A percentile compares a stretch with the other conserved stretches of the same genome.
Conservation (phyloP, 306 rosid genomes). For the Quercus parvula region DNA sequence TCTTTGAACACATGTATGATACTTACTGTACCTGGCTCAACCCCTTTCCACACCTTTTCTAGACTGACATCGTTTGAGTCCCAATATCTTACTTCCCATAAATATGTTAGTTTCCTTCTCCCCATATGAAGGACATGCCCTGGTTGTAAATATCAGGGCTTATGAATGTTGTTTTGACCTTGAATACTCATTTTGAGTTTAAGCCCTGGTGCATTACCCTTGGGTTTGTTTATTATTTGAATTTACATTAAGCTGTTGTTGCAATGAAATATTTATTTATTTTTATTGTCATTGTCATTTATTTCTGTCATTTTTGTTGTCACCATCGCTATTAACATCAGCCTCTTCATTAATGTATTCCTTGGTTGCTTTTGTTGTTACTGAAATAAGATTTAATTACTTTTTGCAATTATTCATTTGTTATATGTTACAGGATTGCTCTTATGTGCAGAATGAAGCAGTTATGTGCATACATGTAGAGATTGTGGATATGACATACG, state of each 20-base stretch:
- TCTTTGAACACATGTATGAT: background rate
- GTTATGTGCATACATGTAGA: background rate
- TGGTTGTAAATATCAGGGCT: background rate
- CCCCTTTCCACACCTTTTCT: background rate
- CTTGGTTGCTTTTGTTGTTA: background rate
- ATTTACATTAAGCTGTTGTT: background rate
- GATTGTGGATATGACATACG: background rate
- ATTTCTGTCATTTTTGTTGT: background rate
- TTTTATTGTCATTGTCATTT: too few species aligned
- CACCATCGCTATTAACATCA: background rate
- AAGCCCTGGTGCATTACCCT: background rate
- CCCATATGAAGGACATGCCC: background rate
- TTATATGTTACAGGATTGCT: background rate
- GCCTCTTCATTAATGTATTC: background rate
- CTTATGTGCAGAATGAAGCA: background rate
- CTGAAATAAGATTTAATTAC: background rate
- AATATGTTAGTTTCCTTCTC: background rate
- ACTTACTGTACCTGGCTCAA: background rate
- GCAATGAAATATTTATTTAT: too few species aligned
- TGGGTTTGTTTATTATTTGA: background rate
- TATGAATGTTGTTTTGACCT: background rate
- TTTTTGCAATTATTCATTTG: background rate
- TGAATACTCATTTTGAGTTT: background rate
- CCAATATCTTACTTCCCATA: background rate
- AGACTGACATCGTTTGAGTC: background rate